Percentiles rank a stretch among this genome's conserved stretches.
Evolutionary conservation across 148 eudicot genomes (phyloP).

Genomic region (Rhododendron simsii): DNA sequence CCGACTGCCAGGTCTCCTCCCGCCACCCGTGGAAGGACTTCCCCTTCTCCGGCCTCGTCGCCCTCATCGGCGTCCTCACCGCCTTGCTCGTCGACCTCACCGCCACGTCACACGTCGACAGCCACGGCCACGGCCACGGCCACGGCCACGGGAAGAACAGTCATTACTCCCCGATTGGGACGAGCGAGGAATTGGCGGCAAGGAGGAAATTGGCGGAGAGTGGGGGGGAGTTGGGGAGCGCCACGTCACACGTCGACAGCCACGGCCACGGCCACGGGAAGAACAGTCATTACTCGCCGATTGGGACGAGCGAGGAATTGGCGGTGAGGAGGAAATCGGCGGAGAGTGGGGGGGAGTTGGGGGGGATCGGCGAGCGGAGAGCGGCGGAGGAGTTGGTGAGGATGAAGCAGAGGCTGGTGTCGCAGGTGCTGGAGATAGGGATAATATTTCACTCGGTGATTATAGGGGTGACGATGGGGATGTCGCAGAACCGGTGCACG

Average conservation of each 20-base stretch:
- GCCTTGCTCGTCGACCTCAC: constrained; percentile 66
- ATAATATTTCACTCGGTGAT: constrained; percentile 85
- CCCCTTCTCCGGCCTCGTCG: constrained; percentile 68
- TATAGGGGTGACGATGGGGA: constrained; percentile 82
- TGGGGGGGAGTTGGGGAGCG: background rate
- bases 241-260: constrained; percentile 43
- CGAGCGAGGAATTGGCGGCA: constrained; percentile 14
- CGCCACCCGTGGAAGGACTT: constrained; percentile 81
- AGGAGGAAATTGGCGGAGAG: constrained; percentile 13
- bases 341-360: constrained; percentile 8
- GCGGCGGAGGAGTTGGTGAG: constrained; percentile 36
- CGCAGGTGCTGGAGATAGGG: constrained; percentile 82
- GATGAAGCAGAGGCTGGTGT: constrained; percentile 69
- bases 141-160: constrained; percentile 13
- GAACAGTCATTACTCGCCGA: constrained; percentile 16
- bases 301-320: constrained; percentile 22
- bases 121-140: constrained; percentile 8
- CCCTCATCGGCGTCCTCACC: constrained; percentile 50
- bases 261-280: constrained; percentile 19
- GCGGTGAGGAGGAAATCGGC: constrained; percentile 3
- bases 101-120: constrained; percentile 52
- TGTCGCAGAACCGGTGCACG: constrained; percentile 77
- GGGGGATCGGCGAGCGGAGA: constrained; percentile 9
- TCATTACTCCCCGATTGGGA: constrained; percentile 25
- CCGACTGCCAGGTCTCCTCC: constrained; percentile 62